Base-by-base conservation (phyloP, 1,284 basidiomycete genomes). In the Apiotrichum domesticum region DNA sequence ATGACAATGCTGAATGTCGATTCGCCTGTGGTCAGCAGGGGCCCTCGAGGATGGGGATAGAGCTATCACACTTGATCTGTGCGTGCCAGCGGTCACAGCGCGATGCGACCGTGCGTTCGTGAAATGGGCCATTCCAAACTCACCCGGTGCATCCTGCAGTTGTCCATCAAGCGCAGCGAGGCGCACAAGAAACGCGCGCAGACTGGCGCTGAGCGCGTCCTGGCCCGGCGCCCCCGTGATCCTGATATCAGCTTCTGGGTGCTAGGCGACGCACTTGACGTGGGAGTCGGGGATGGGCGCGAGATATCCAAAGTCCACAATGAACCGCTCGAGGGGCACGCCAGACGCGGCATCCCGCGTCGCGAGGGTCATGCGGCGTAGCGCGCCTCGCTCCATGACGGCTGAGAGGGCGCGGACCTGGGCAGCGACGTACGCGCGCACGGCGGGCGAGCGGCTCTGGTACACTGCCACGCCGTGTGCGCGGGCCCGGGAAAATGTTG, bases 391-490 rank as follows among this genome's bases (percentile, higher is more conserved):
- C 41, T 64, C 58, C 33, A 98, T 79, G 71, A 96, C 91, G 56
- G 87, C 85, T 5, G 80, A 79, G 6, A 93, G 73, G 11, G 88
- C 86, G 59, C 84, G 85, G 52, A 92, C 80, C 0, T 89, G 86
- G 21, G 21, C 21, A 21, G 21, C 21, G 21, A 21, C 21, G 73
- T 97, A 98, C 46, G 88, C 85, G 65, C 89, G 88, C 49, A 98
- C 79, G 34, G 83, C 83, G 0, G 92, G 91, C 69, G 94, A 90
- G 5, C 91, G 86, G 4, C 89, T 91, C 75, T 96, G 90, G 70
- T 87, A 96, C 21, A 95, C 90, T 0, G 90, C 86, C 0, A 87
- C 87, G 54, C 89, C 85, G 75, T 93, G 95, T 71, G 91, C 93
- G 73, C 87, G 87, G 50, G 89, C 82, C 49, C 90, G 83, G 32